Conservation (phyloP, 129 eudicot genomes). For the Ambrosia artemisiifolia region DNA sequence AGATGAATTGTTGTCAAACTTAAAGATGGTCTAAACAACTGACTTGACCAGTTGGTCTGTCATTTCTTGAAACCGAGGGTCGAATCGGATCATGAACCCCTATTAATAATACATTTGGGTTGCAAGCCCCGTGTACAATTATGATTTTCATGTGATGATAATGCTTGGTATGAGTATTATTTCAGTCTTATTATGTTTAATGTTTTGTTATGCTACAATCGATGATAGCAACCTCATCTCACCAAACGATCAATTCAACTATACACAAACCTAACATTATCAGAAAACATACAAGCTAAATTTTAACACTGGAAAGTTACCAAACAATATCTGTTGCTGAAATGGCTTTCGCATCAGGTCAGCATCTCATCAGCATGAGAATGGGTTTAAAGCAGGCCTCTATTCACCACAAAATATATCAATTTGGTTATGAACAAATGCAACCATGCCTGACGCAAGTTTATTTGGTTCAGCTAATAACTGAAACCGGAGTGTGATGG, state of each 20-base stretch:
- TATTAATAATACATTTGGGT: no score
- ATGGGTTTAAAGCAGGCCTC: background rate
- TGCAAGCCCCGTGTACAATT: no score
- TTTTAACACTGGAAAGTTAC: background rate
- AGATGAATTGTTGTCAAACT: no score
- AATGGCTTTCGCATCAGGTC: background rate
- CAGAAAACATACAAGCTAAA: background rate
- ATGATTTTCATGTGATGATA: no score
- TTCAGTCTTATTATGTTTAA: no score
- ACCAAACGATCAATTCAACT: background rate
- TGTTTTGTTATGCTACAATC: no score
- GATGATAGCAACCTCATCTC: background rate
- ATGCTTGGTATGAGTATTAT: no score
- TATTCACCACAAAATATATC: background rate
- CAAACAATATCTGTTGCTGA: background rate
- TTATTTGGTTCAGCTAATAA: background rate
- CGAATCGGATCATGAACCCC: no score
- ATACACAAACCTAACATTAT: background rate
- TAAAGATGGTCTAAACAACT: no score
- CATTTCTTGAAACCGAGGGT: no score
- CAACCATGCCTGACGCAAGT: background rate
- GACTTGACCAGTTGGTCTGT: no score
- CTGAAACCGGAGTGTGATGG: background rate
- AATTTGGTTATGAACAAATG: background rate
- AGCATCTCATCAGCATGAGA: background rate